phyloP scores from a whole-genome alignment of 2,329 filamentous ascomycete species.

The Claviceps citrina region DNA sequence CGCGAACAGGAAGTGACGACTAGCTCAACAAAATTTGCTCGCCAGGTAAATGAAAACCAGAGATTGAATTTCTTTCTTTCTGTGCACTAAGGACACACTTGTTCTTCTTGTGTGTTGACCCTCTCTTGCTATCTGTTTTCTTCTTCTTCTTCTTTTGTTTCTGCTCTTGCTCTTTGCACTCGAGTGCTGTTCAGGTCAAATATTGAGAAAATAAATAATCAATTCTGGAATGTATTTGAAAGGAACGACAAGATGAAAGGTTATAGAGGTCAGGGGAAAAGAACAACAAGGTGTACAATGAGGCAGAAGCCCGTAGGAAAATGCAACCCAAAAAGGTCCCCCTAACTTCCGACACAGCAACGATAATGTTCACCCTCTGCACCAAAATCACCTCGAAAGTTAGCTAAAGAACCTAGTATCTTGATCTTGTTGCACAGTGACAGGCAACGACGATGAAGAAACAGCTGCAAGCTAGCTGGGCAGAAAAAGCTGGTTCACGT shows the following conservation, averaged over 20 bases:
- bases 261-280: constrained; percentile 20
- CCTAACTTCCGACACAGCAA: constrained; percentile 22
- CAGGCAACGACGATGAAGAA: too few species aligned
- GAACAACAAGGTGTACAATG: constrained; percentile 26
- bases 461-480: neutral
- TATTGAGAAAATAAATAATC: constrained; percentile 26
- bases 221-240: constrained; percentile 38
- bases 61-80: constrained; percentile 6
- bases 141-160: constrained; percentile 14
- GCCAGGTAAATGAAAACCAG: constrained; percentile 3
- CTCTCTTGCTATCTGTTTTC: constrained; percentile 2
- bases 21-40: neutral
- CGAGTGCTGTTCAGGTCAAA: constrained; percentile 23
- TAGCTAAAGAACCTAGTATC: constrained; percentile 11
- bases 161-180: constrained; percentile 20
- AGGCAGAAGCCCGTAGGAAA: constrained; percentile 20
- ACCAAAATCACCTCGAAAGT: constrained; percentile 15
- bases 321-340: constrained; percentile 19
- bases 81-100: constrained; percentile 6
- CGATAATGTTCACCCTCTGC: constrained; percentile 14
- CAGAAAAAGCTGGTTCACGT: constrained; percentile 1
- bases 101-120: constrained; percentile 1
- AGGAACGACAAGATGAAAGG: constrained; percentile 18
- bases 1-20: constrained; percentile 1
- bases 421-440: constrained; percentile 10